Base-by-base conservation (phyloP, 257 asterid genomes). In the Solanum bulbocastanum region DNA sequence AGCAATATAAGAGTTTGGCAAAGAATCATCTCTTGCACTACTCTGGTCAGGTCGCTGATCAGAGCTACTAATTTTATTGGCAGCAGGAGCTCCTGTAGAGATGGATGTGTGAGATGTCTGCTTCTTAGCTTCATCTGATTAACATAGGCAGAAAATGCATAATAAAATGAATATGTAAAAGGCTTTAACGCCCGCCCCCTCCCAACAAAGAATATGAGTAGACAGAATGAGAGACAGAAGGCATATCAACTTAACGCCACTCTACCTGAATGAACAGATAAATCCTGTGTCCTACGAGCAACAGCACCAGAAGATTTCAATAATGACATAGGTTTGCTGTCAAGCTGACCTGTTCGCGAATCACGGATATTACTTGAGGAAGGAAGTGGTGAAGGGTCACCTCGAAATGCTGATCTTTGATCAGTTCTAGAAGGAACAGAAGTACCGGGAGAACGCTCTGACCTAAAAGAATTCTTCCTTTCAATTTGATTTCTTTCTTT, bases 101-200 rank as follows among this genome's bases (percentile, higher is more conserved):
- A 49, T 82, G 46, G 86, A 82, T 32, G 86, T 76, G 66, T 83
- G 81, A 78, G 89, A 88, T 15, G 93, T 92, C 83, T 95, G 97
- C 91, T 91, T 93, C 93, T 91, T 94, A 75, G 89, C 89, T 85
- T 94, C 97, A 87, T 96, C 98, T 94, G 93, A 86, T 86, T 60
- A 90, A 91, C 30, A 83, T 75, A 85, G 86, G 89, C 73, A 62
- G 62, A 8, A 37, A 86, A 84, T 81, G 46, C 62, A 46, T 37
- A 62, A 49, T 36, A 58, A 72, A 60, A 68, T 23, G 71, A 75
- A 88, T 88, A 88, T 72, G 36, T 81, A 62, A 49, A 68, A n/a
- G 83, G 83, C 25, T 82, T 82, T 10, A 30, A 20, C 42, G 27
- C 30, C 71, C 42, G 15, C 27, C 27, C 85, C 68, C 25, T 3